Conservation (phyloP, 2,329 filamentous ascomycete genomes). For the Aspergillus sp. region DNA sequence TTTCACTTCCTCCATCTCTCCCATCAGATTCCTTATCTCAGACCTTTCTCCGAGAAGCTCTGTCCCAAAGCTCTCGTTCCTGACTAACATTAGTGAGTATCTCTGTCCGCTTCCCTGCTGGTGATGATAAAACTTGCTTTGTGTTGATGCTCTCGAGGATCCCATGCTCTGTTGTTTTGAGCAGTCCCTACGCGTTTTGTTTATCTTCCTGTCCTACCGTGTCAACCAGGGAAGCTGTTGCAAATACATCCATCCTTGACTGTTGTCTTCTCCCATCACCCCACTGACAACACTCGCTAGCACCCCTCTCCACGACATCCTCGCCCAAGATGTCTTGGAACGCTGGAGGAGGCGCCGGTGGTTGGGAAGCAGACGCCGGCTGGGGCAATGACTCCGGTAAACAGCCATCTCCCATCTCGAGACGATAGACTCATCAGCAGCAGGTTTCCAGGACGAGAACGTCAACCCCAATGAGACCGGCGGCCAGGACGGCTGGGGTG, state of each 20-base stretch:
- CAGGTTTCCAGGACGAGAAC: constrained; percentile 11
- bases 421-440: not conserved
- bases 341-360: not conserved
- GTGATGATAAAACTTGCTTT: too few species aligned
- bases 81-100: too few species aligned
- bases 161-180: too few species aligned
- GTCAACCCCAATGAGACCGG: constrained; percentile 5
- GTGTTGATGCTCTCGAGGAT: too few species aligned
- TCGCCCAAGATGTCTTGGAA: not conserved
- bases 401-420: not conserved
- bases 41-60: constrained; percentile 1
- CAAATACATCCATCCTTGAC: too few species aligned
- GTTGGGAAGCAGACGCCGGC: not conserved
- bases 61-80: too few species aligned
- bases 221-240: too few species aligned
- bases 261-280: not conserved
- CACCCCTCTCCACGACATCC: not conserved
- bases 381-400: not conserved
- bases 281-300: not conserved
- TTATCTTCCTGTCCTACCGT: too few species aligned
- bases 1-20: not conserved
- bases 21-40: constrained; percentile 1
- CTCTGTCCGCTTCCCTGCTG: too few species aligned
- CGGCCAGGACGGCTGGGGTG: not conserved
- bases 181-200: too few species aligned